Base-by-base conservation (phyloP, 1,139 yeast genomes). In the Blastobotrys petasosporus region DNA sequence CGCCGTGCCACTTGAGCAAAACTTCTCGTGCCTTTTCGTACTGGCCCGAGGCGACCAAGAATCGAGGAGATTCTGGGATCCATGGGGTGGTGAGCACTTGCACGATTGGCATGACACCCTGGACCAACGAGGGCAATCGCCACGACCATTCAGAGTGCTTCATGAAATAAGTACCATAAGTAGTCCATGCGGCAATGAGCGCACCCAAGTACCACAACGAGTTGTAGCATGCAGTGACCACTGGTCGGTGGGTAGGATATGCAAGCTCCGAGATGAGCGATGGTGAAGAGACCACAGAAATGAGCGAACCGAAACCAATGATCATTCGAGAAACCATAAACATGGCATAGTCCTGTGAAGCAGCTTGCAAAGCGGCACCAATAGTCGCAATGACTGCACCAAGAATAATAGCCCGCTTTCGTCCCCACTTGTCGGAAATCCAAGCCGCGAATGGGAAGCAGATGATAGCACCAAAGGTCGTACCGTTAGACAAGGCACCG, bases 61-160 rank as follows among this genome's bases (percentile, higher is more conserved):
- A 83, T 69, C 90, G 76, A 51, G 92, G 88, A 11, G 86, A 80
- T 59, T 82, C 90, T 8, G 77, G 74, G 50, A 70, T 69, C 56
- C 61, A 52, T 40, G 43, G 51, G 15, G 56, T 51, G 23, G 53
- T 42, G 43, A 49, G 11, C 12, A 55, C 35, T 52, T 67, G 73
- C 20, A 69, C n/a, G 4, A 63, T 12, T 12, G 77, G 74, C 54
- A 68, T 60, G 30, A 61, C 55, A 37, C 66, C 70, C 59, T 74
- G 75, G 39, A 70, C 33, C 46, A 67, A 57, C 7, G 73, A 62
- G 32, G 76, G 76, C 35, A 70, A 55, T 59, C 75, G 65, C 75
- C 75, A 73, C 10, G 66, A 58, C 71, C 74, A 68, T 12, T 36
- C 32, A 39, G 61, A 61, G 38, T 53, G 45, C 39, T 54, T 55